Evolutionary conservation across 805 yeast genomes (phyloP).

Genomic region (Vanderwaltozyma verrucispora): DNA sequence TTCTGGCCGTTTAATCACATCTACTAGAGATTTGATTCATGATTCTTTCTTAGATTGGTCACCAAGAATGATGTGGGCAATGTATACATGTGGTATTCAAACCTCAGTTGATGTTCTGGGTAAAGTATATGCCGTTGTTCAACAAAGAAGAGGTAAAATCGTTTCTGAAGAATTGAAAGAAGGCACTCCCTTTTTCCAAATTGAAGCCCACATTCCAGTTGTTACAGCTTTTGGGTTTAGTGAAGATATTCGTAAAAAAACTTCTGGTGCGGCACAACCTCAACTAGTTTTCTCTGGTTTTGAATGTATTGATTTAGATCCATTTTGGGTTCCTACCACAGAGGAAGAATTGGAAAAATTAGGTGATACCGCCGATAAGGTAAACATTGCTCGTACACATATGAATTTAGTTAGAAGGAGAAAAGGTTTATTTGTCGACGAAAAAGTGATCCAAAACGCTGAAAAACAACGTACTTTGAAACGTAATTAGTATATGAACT

Average conservation of each 20-base stretch:
- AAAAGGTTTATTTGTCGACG: slow-evolving; percentile 84
- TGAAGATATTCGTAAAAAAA: slow-evolving; percentile 84
- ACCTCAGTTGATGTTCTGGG: slow-evolving; percentile 92
- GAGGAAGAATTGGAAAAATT: slow-evolving; percentile 90
- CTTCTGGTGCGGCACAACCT: slow-evolving; percentile 97
- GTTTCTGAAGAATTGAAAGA: slow-evolving; percentile 93
- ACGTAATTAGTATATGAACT: slow-evolving; percentile 36
- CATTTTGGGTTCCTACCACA: slow-evolving; percentile 98
- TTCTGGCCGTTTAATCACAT: slow-evolving; percentile 64
- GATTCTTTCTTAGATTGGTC: slow-evolving; percentile 67
- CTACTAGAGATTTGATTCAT: slow-evolving; percentile 65
- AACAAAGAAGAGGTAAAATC: slow-evolving; percentile 75
- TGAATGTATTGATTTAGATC: slow-evolving; percentile 81
- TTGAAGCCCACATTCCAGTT: slow-evolving; percentile 80
- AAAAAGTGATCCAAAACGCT: slow-evolving; percentile 82
- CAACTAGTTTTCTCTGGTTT: slow-evolving; percentile 87
- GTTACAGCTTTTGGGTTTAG: slow-evolving; percentile 95
- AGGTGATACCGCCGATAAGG: slow-evolving; percentile 89
- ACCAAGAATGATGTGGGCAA: slow-evolving; percentile 84
- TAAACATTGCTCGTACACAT: slow-evolving; percentile 79
- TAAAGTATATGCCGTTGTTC: slow-evolving; percentile 89
- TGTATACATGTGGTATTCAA: slow-evolving; percentile 90
- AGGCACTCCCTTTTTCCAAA: slow-evolving; percentile 92
- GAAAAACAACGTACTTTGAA: slow-evolving; percentile 89
- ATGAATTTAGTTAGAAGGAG: slow-evolving; percentile 74